Evolutionary conservation across 2,329 filamentous ascomycete species (phyloP), one percentile per base, ranked within the genome.

Genomic region (Colletotrichum musicola): DNA sequence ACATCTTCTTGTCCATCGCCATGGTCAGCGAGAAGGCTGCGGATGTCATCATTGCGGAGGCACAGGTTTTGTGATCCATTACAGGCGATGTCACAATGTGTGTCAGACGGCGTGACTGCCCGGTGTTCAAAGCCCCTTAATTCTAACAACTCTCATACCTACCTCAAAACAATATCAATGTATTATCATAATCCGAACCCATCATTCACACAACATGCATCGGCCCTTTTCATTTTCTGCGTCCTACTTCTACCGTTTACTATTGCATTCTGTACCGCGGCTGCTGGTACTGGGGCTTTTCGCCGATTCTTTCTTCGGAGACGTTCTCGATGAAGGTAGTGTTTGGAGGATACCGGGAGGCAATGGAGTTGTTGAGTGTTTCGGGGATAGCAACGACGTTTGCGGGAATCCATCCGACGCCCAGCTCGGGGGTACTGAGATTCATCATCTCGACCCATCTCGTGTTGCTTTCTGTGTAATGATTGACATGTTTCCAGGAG

Each of bases 1-100:
- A 83, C 71, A 82, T 83, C 55, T 79, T 81, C 0, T 72, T 85
- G 2, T 81, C 85, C 2, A 85, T 83, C 3, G 88, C 85, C 70
- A 86, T 90, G 76, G 79, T 87, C 5, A 83, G 82, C 1, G 88
- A 91, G 80, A 91, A 90, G 81, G 89, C 89, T 0, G 75, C 74
- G 12, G 73, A 77, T 38, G 71, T 73, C 0, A 77, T 77, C 1
- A 85, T 76, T n/a, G 58, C 71, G 14, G 74, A 68, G 0, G 70
- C 71, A 0, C 62, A 73, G 51, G 50, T 25, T 9, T 20, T 49
- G 14, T 57, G 22, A 62, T 14, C 1, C 10, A 35, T 35, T 9
- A 3, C 30, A 35, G 7, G 30, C 30, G 30, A 35, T 35, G 7
- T 35, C 1, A 9, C 6, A 9, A 10, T 10, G 7, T 1, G 7